Evolutionary conservation across 257 asterid genomes (phyloP), one percentile per base, ranked within the genome.

Genomic region (Solanum medicagineum): DNA sequence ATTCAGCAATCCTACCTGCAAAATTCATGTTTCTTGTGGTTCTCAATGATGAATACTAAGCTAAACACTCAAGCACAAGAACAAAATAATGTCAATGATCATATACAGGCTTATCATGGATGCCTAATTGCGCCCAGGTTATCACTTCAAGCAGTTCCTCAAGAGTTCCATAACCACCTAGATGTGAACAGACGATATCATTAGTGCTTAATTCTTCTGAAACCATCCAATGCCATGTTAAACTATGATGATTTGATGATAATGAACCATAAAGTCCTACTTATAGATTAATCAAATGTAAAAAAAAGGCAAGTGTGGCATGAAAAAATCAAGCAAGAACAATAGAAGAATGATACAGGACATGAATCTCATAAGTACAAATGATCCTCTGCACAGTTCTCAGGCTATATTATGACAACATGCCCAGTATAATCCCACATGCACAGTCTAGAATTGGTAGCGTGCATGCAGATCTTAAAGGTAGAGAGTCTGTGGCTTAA

Each of bases 81-180:
- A 73, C 56, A 51, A 70, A 69, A 26, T 2, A 49, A 45, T 2
- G 4, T 20, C 29, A n/a, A 40, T 59, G 56, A 47, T 51, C 66
- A 77, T 29, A 10, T 94, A 96, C 99, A 91, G 99, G 99, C 89
- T 96, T 96, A 65, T 96, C 98, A 83, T 96, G 99, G 86, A 96
- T 96, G 53, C 99, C 99, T 45, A 96, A 98, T 86, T 96, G 99
- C 81, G 99, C 99, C 99, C 99, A 96, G 10, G 99, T 96, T 89
- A 96, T 96, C 83, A 94, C 99, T 90, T 96, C 99, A 47, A 96
- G 98, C 84, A 96, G 86, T 87, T 96, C 98, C 95, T 96, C 99
- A 60, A 96, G 93, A 59, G 99, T 96, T 80, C 99, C 99, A 94
- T 96, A 96, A 75, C 99, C 99, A 88, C 99, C 99, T 96, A 91